Evolutionary conservation across 169 alveolate species (phyloP).

Genomic region (Babesia sp.): DNA sequence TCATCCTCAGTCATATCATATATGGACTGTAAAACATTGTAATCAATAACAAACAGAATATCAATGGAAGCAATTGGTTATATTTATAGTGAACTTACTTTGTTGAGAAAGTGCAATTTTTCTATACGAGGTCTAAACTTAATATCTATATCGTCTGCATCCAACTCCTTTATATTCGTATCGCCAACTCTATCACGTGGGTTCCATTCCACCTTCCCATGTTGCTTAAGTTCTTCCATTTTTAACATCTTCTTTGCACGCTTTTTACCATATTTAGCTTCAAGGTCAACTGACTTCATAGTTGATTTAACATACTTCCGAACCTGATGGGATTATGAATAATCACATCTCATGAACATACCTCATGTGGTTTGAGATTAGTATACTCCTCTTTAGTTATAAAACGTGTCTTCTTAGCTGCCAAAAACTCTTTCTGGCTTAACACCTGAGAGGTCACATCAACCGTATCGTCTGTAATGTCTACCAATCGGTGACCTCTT

Average conservation of each 20-base stretch:
- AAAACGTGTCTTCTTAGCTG: constrained; percentile 9
- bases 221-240: constrained; percentile 16
- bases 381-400: constrained; percentile 23
- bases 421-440: constrained; percentile 33
- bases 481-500: constrained; percentile 27
- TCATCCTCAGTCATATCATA: constrained; percentile 65
- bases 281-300: constrained; percentile 32
- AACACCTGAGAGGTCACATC: constrained; percentile 29
- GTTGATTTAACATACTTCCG: constrained; percentile 14
- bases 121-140: constrained; percentile 12
- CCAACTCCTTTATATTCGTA: constrained; percentile 5
- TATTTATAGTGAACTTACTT: constrained; percentile 3
- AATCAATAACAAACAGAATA: not conserved
- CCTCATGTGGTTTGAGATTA: constrained; percentile 61
- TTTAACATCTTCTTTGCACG: constrained; percentile 20
- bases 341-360: not conserved
- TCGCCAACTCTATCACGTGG: constrained; percentile 5
- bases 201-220: constrained; percentile 22
- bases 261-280: constrained; percentile 16
- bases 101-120: constrained; percentile 24
- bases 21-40: constrained; percentile 16
- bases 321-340: not conserved
- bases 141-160: constrained; percentile 21
- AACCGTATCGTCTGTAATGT: constrained; percentile 40
- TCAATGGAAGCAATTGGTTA: not conserved